Percentiles rank a stretch among this genome's conserved stretches.
Evolutionary conservation across 2,329 filamentous ascomycete species (phyloP).

Genomic region (Claviceps capensis): DNA sequence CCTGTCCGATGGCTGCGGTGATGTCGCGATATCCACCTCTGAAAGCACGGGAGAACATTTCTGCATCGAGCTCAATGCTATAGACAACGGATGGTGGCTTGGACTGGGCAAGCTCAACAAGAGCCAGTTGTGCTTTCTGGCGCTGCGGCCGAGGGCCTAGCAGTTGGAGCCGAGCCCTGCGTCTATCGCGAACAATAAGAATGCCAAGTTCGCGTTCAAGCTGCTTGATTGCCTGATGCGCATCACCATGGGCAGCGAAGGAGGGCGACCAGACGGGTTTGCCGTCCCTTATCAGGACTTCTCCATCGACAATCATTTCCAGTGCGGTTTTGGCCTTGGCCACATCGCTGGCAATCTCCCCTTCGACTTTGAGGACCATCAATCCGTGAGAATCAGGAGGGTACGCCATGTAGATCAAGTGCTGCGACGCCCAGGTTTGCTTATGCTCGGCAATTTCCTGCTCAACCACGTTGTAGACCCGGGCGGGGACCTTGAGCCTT

Average conservation of each 20-base stretch:
- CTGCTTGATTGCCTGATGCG: not conserved
- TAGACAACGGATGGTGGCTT: not conserved
- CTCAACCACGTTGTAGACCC: constrained; percentile 20
- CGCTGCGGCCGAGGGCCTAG: not conserved
- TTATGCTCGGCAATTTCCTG: constrained; percentile 14
- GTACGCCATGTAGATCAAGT: constrained; percentile 12
- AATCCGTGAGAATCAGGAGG: constrained; percentile 8
- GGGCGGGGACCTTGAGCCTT: constrained; percentile 22
- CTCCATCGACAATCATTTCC: constrained; percentile 20
- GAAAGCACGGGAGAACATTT: constrained; percentile 17
- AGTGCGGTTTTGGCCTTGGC: constrained; percentile 18
- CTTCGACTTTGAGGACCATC: constrained; percentile 24
- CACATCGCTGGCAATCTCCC: constrained; percentile 16
- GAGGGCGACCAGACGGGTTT: constrained; percentile 19
- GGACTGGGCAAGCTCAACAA: not conserved
- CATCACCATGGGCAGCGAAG: constrained; percentile 9
- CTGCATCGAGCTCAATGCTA: constrained; percentile 15
- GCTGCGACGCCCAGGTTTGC: constrained; percentile 16
- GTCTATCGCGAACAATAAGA: not conserved
- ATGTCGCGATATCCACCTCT: constrained; percentile 19
- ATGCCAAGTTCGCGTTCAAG: not conserved
- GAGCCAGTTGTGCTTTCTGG: not conserved
- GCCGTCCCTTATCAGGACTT: constrained; percentile 12
- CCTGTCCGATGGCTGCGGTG: constrained; percentile 12
- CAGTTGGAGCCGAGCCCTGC: not conserved